phyloP scores from a whole-genome alignment of 1,284 basidiomycete species.

The Ceratobasidium sp. region DNA sequence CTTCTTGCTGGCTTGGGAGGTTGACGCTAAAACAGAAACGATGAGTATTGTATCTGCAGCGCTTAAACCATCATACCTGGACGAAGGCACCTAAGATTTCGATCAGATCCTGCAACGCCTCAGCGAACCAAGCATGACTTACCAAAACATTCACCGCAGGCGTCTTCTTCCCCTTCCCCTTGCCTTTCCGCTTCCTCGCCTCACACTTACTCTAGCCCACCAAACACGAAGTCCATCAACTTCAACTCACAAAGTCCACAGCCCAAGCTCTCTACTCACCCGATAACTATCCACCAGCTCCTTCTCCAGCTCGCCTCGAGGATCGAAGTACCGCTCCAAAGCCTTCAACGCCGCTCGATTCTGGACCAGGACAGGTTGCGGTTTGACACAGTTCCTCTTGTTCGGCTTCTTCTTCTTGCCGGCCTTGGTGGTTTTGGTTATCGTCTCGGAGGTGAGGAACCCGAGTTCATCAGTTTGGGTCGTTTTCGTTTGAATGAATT shows the following conservation, averaged over 20 bases:
- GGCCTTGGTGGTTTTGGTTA: slow-evolving; percentile 5
- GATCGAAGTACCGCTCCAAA: slow-evolving; percentile 27
- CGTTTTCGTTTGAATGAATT: slow-evolving; percentile 24
- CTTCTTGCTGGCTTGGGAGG: slow-evolving; percentile 3
- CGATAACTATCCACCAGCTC: background rate
- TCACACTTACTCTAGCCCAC: too few relatives aligned
- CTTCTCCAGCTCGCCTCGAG: background rate
- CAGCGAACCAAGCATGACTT: background rate
- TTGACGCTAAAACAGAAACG: background rate
- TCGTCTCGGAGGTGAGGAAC: background rate
- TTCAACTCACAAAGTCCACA: background rate
- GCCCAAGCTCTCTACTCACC: background rate
- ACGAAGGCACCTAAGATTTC: slow-evolving; percentile 17
- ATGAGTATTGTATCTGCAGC: background rate
- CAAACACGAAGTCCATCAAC: too few relatives aligned
- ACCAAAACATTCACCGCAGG: slow-evolving; percentile 24
- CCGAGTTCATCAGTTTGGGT: slow-evolving; percentile 9
- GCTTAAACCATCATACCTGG: background rate
- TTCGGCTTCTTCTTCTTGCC: slow-evolving; percentile 28
- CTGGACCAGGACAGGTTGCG: slow-evolving; percentile 11
- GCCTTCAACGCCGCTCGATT: background rate
- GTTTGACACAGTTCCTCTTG: slow-evolving; percentile 26
- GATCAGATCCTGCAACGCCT: background rate
- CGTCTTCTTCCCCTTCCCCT: too few relatives aligned
- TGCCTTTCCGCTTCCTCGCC: too few relatives aligned